Conservation (phyloP, 202 grass and related monocot genomes). For the Miscanthus sacchariflorus region DNA sequence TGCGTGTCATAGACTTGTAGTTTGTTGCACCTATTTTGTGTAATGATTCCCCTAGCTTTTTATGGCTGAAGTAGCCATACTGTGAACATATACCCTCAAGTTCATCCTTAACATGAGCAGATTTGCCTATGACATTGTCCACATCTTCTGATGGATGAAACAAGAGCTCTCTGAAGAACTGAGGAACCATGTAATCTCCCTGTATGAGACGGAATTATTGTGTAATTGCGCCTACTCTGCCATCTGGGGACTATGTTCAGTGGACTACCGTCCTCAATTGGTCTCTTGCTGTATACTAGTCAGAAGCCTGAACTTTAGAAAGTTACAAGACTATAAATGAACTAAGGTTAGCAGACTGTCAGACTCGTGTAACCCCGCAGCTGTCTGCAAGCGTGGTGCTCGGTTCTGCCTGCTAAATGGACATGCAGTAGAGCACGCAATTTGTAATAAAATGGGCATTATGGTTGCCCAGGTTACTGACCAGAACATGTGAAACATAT, state of each 20-base stretch:
- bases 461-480: neutral
- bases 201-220: neutral
- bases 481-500: neutral
- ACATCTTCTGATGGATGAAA: slow-evolving; percentile 82
- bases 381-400: neutral
- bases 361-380: neutral
- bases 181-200: neutral
- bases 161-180: slow-evolving; percentile 1
- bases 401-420: neutral
- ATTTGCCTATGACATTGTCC: slow-evolving; percentile 91
- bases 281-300: neutral
- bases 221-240: neutral
- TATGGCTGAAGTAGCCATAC: neutral
- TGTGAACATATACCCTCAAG: slow-evolving; percentile 16
- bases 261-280: neutral
- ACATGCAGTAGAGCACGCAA: neutral
- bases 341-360: neutral
- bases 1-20: neutral
- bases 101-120: slow-evolving; percentile 66
- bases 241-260: neutral
- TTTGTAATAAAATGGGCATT: slow-evolving; percentile 9
- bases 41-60: neutral
- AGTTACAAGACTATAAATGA: neutral
- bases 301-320: slow-evolving; percentile 3
- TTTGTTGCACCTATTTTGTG: neutral